Conservation (phyloP, 768 basidiomycete genomes). For the Mycena galopus region DNA sequence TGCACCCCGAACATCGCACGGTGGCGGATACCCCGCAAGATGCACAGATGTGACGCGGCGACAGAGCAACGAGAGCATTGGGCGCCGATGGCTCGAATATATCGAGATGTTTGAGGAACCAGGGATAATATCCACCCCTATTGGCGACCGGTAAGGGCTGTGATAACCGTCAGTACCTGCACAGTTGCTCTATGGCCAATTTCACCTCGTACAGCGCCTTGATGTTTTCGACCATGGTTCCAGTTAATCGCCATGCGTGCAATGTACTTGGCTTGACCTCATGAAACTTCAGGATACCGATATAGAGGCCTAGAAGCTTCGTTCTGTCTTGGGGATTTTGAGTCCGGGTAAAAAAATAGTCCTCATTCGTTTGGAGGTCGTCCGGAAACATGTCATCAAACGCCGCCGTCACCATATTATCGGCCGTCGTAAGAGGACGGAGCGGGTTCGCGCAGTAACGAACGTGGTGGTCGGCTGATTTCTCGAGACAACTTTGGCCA, state of each 20-base stretch:
- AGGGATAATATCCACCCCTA: slow-evolving; percentile 43
- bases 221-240: slow-evolving; percentile 43
- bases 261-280: slow-evolving; percentile 37
- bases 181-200: neutral
- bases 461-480: slow-evolving; percentile 8
- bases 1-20: slow-evolving; percentile 33
- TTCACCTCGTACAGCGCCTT: slow-evolving; percentile 38
- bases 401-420: slow-evolving; percentile 40
- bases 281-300: slow-evolving; percentile 35
- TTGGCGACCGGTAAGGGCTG: neutral
- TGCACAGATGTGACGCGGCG: slow-evolving; percentile 18
- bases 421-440: slow-evolving; percentile 38
- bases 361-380: slow-evolving; percentile 40
- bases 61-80: neutral
- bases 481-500: slow-evolving; percentile 8
- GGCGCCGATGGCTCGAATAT: slow-evolving; percentile 33
- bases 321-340: slow-evolving; percentile 19
- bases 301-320: slow-evolving; percentile 42
- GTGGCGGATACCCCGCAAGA: slow-evolving; percentile 19
- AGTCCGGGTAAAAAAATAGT: slow-evolving; percentile 44
- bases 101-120: slow-evolving; percentile 45
- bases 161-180: neutral
- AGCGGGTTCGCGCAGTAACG: slow-evolving; percentile 24
- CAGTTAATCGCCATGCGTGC: slow-evolving; percentile 41
- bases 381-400: slow-evolving; percentile 38